Evolutionary conservation across 441 rosid genomes (phyloP).

Genomic region (Erysimum cheiri): DNA sequence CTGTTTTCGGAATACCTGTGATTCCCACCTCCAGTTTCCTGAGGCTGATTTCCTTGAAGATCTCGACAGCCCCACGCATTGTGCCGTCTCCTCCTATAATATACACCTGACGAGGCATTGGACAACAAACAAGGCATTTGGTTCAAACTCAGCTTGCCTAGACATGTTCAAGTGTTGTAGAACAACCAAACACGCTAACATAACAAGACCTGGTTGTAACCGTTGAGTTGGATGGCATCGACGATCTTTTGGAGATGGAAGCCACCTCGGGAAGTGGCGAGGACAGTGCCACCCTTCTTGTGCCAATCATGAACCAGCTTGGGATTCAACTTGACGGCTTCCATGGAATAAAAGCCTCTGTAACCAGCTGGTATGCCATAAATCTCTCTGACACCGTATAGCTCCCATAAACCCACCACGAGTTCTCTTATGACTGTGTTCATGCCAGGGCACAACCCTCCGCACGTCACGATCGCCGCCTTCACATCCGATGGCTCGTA

Average conservation of each 20-base stretch:
- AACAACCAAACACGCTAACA: not conserved
- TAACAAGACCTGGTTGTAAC: constrained; percentile 67
- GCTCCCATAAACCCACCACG: constrained; percentile 83
- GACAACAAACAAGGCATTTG: constrained; percentile 9
- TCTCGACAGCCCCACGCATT: constrained; percentile 82
- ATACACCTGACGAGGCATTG: constrained; percentile 53
- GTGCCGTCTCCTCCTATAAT: constrained; percentile 90
- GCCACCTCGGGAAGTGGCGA: constrained; percentile 84
- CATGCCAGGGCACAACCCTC: constrained; percentile 93
- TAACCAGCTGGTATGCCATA: constrained; percentile 79
- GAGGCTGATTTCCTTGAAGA: constrained; percentile 59
- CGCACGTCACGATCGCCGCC: constrained; percentile 87
- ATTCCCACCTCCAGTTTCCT: constrained; percentile 63
- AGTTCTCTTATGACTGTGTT: constrained; percentile 91
- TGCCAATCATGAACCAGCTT: constrained; percentile 76
- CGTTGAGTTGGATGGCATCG: constrained; percentile 59
- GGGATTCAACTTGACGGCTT: constrained; percentile 60
- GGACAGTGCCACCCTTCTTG: constrained; percentile 76
- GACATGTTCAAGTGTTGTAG: not conserved
- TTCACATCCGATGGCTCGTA: constrained; percentile 54
- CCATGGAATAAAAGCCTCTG: constrained; percentile 78
- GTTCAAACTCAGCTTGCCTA: constrained; percentile 20
- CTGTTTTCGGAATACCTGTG: constrained; percentile 84
- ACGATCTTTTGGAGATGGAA: constrained; percentile 74
- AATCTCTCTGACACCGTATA: constrained; percentile 73